Conservation (phyloP, 805 yeast species). For the Metschnikowia rubicola region DNA sequence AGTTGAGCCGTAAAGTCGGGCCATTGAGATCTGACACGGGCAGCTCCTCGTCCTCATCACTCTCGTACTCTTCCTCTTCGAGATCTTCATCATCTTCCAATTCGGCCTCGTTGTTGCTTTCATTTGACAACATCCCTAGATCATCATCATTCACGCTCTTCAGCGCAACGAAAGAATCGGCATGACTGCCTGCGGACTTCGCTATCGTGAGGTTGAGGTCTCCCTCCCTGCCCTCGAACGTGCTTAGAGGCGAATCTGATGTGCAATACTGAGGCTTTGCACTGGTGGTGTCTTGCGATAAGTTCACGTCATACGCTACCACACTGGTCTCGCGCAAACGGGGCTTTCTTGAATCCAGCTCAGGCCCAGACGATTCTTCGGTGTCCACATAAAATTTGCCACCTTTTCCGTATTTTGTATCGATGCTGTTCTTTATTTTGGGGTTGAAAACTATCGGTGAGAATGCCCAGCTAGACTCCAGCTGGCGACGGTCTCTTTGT, state of each 20-base stretch:
- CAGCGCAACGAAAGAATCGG: neutral
- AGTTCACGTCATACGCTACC: slow-evolving; percentile 3
- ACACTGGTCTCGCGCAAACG: slow-evolving; percentile 15
- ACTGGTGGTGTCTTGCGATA: neutral
- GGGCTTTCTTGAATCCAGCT: slow-evolving; percentile 7
- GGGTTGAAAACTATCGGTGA: slow-evolving; percentile 84
- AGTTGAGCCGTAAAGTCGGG: slow-evolving; percentile 13
- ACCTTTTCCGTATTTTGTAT: slow-evolving; percentile 82
- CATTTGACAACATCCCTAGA: neutral
- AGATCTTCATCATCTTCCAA: slow-evolving; percentile 12
- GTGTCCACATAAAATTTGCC: slow-evolving; percentile 77
- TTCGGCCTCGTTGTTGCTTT: slow-evolving; percentile 1
- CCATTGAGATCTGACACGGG: slow-evolving; percentile 7
- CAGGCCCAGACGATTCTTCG: slow-evolving; percentile 21
- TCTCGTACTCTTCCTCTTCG: slow-evolving; percentile 17
- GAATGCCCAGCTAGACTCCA: slow-evolving; percentile 53
- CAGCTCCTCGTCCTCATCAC: slow-evolving; percentile 36
- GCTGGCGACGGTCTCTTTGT: slow-evolving; percentile 6
- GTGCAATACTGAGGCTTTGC: neutral
- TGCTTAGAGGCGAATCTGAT: slow-evolving; percentile 1
- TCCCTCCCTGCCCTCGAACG: neutral
- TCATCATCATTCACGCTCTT: neutral
- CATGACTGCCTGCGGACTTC: neutral
- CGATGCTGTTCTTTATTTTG: slow-evolving; percentile 68
- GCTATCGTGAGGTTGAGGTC: neutral